phyloP scores from a whole-genome alignment of 176 grass and related monocot species.

The Lolium multiflorum region DNA sequence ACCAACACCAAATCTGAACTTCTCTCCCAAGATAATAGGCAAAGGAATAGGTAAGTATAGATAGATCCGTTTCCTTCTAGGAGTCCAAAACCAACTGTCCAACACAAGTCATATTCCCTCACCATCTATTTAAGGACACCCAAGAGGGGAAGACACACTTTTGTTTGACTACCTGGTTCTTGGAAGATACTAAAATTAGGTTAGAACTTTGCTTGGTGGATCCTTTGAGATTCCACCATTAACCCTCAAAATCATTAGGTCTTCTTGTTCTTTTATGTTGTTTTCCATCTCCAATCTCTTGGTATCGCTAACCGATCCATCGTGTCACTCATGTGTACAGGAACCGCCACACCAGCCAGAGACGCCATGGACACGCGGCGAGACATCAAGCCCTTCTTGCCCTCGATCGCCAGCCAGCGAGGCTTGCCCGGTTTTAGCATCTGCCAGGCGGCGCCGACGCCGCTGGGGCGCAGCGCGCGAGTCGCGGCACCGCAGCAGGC shows the following conservation, averaged over 20 bases:
- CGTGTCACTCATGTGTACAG: slow-evolving; percentile 31
- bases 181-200: not conserved
- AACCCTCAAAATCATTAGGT: not conserved
- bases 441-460: not conserved
- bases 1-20: not conserved
- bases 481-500: not conserved
- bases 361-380: slow-evolving; percentile 27
- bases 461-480: not conserved
- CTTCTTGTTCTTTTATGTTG: not conserved
- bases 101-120: not conserved
- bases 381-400: slow-evolving; percentile 53
- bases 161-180: not conserved
- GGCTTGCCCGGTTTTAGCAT: not conserved
- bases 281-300: not conserved
- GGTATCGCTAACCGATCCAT: not conserved
- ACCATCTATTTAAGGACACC: not conserved
- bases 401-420: slow-evolving; percentile 32
- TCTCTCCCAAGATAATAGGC: not conserved
- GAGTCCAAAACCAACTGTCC: not conserved
- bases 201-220: not conserved
- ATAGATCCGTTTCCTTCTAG: not conserved
- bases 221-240: not conserved
- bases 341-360: not conserved
- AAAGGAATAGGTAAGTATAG: not conserved
- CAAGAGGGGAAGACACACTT: not conserved